phyloP scores from a whole-genome alignment of 192 early-diverging fungal species.

The Neocallimastix lanati region DNA sequence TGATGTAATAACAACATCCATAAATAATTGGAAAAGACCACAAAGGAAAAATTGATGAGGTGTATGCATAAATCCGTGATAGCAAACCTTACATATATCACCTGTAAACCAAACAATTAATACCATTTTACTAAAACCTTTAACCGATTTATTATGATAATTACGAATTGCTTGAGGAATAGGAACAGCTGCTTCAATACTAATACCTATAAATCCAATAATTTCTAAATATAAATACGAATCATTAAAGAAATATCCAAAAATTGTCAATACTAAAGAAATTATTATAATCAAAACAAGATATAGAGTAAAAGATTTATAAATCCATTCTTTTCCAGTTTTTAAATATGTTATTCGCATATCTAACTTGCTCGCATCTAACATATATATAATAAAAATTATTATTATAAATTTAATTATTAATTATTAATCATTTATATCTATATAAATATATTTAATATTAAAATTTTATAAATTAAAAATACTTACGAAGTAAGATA shows the following conservation, averaged over 20 bases:
- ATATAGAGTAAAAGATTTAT: neutral
- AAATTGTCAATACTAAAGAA: neutral
- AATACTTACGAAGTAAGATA: neutral
- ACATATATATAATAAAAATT: too few relatives aligned
- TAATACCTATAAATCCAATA: neutral
- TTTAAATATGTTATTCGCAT: neutral
- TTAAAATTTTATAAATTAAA: neutral
- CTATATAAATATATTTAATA: too few relatives aligned
- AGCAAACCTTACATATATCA: neutral
- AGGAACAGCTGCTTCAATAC: neutral
- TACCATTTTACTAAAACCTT: neutral
- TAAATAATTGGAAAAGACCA: neutral
- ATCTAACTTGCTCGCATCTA: neutral
- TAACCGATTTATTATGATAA: neutral
- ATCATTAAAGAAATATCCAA: neutral
- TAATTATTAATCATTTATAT: too few relatives aligned
- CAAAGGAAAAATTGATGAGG: neutral
- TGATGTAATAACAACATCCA: neutral
- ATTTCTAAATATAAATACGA: neutral
- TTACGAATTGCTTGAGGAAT: neutral
- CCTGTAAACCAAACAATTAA: neutral
- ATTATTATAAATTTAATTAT: too few relatives aligned
- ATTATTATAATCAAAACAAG: neutral
- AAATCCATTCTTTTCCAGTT: neutral
- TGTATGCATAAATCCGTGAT: neutral